phyloP scores from a whole-genome alignment of 768 basidiomycete species.

The Calocybe cyanea region DNA sequence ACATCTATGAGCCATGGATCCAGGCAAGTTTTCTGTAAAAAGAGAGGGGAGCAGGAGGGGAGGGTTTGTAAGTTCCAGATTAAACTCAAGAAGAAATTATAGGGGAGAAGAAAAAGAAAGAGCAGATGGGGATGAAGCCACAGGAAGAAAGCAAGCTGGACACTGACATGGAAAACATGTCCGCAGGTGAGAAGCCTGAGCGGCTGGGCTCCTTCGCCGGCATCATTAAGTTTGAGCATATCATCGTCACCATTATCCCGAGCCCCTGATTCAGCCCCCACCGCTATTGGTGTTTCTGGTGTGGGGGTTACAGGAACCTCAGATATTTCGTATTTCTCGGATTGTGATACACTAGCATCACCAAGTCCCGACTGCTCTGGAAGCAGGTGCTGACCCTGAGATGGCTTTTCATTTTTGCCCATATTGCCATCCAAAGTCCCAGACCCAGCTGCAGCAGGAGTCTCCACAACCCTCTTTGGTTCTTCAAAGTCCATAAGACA shows the following conservation, averaged over 20 bases:
- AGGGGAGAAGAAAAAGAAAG: background rate
- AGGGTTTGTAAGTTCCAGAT: too few relatives aligned
- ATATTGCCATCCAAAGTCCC: too few relatives aligned
- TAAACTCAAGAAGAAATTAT: too few relatives aligned
- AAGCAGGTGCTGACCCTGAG: too few relatives aligned
- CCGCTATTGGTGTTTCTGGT: too few relatives aligned
- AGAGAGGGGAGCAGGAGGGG: too few relatives aligned
- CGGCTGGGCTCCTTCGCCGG: conserved; percentile 74
- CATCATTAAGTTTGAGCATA: conserved; percentile 57
- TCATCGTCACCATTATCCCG: conserved; percentile 3
- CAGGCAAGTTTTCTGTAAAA: conserved; percentile 71
- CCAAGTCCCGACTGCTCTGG: too few relatives aligned
- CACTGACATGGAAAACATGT: conserved; percentile 86
- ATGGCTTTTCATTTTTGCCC: too few relatives aligned
- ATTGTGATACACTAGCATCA: too few relatives aligned
- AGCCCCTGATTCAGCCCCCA: too few relatives aligned
- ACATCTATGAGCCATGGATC: conserved; percentile 88
- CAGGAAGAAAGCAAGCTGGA: background rate
- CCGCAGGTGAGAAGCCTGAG: conserved; percentile 73
- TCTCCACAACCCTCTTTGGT: conserved; percentile 38
- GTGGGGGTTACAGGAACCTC: conserved; percentile 2
- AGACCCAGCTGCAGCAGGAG: background rate
- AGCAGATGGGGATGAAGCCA: conserved; percentile 2
- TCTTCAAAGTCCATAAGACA: conserved; percentile 85
- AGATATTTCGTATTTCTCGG: background rate